Evolutionary conservation across 768 basidiomycete genomes (phyloP).

Genomic region (Hygrophoropsis aurantiaca): DNA sequence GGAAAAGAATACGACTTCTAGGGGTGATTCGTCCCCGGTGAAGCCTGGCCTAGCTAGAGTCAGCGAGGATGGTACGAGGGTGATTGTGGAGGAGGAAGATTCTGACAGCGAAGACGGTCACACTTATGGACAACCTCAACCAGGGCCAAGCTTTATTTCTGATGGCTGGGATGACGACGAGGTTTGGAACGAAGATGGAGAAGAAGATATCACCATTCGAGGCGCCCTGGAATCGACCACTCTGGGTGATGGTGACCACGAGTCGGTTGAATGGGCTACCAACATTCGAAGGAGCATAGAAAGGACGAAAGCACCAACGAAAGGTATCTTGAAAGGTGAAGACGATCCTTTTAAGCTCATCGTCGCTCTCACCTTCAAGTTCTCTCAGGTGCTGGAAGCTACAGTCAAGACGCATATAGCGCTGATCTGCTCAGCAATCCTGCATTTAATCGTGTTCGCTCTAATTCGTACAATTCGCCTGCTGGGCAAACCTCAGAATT

Average conservation of each 20-base stretch:
- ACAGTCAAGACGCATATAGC: conserved; percentile 62
- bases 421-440: conserved; percentile 39
- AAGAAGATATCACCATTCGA: conserved; percentile 75
- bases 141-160: conserved; percentile 42
- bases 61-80: conserved; percentile 65
- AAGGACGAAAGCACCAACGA: conserved; percentile 61
- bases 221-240: conserved; percentile 50
- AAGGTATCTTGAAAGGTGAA: conserved; percentile 82
- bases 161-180: conserved; percentile 82
- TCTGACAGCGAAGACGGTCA: conserved; percentile 57
- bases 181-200: conserved; percentile 69
- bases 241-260: conserved; percentile 50
- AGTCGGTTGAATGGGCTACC: conserved; percentile 77
- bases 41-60: conserved; percentile 43
- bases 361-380: background rate
- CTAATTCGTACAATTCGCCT: conserved; percentile 77
- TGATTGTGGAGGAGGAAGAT: conserved; percentile 70
- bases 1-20: conserved; percentile 79
- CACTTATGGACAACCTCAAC: conserved; percentile 34
- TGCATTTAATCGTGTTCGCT: conserved; percentile 56
- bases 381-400: conserved; percentile 60
- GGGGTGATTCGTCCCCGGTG: conserved; percentile 46
- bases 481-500: conserved; percentile 47
- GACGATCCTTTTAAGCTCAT: conserved; percentile 5
- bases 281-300: conserved; percentile 73